phyloP scores from a whole-genome alignment of 805 yeast genomes.

The Candida ascalaphidarum region DNA sequence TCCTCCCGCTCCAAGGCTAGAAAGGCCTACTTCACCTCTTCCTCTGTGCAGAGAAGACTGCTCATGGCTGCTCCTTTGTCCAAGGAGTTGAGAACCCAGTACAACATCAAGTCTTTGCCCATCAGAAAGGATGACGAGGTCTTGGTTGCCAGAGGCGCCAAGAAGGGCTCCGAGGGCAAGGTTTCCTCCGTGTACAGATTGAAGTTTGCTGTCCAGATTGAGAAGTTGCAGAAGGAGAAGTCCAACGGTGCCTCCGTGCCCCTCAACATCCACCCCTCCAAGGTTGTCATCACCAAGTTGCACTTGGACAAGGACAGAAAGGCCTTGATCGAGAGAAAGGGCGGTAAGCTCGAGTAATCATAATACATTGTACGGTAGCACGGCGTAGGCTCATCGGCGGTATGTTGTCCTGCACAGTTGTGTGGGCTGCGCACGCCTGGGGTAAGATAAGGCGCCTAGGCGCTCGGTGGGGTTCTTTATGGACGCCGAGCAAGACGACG shows the following conservation, averaged over 20 bases:
- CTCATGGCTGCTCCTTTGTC: slow-evolving; percentile 98
- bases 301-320: slow-evolving; percentile 99
- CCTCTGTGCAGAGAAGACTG: slow-evolving; percentile 90
- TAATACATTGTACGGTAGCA: no score
- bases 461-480: neutral
- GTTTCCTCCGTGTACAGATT: slow-evolving; percentile 97
- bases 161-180: slow-evolving; percentile 99
- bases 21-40: slow-evolving; percentile 99
- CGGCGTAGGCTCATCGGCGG: no score
- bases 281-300: slow-evolving; percentile 97
- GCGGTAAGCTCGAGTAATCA: slow-evolving; percentile 86
- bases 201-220: slow-evolving; percentile 93
- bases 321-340: slow-evolving; percentile 94
- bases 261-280: slow-evolving; percentile 95
- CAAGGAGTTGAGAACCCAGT: slow-evolving; percentile 96
- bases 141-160: slow-evolving; percentile 94
- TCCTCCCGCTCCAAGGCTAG: slow-evolving; percentile 99
- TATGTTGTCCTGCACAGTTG: no score
- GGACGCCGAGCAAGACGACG: slow-evolving; percentile 19
- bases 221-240: slow-evolving; percentile 95
- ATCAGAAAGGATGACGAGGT: slow-evolving; percentile 97
- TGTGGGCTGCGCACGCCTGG: no score
- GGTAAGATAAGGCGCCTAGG: no score
- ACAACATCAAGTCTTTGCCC: slow-evolving; percentile 92
- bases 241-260: slow-evolving; percentile 97